These are phyloP conservation scores for Heritiera littoralis DNA, from an alignment of 345 rosid species.

Conservation along the genomic window DNA sequence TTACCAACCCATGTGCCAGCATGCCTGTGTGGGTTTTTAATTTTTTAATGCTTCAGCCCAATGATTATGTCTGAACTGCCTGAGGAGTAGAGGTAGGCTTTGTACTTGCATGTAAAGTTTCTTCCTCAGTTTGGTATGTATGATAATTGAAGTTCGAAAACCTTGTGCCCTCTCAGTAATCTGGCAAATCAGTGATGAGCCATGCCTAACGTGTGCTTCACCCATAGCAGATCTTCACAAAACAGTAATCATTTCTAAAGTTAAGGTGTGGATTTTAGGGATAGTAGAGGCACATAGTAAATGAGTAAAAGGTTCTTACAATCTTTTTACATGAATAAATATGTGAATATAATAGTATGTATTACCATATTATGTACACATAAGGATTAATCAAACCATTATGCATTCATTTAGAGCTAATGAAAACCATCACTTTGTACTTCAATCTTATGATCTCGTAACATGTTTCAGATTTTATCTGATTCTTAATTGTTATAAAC, in stretches of 20 bases:
- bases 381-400: too few relatives aligned
- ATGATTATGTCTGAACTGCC: background rate
- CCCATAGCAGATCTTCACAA: background rate
- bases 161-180: background rate
- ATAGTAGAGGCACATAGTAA: background rate
- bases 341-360: background rate
- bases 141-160: background rate
- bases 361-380: background rate
- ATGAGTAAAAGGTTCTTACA: background rate
- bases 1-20: background rate
- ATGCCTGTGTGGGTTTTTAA: background rate
- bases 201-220: background rate
- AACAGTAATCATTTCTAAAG: background rate
- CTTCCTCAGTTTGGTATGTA: constrained; percentile 9
- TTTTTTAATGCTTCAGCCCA: background rate
- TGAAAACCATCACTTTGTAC: background rate
- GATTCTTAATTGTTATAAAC: background rate
- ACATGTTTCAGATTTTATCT: constrained; percentile 7
- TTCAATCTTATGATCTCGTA: constrained; percentile 3
- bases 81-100: background rate
- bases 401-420: background rate
- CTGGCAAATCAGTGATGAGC: background rate
- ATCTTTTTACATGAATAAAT: background rate
- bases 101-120: background rate
- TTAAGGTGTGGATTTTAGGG: constrained; percentile 9